phyloP scores from a whole-genome alignment of 2,329 filamentous ascomycete genomes.

The Ophiostoma pallidulum region DNA sequence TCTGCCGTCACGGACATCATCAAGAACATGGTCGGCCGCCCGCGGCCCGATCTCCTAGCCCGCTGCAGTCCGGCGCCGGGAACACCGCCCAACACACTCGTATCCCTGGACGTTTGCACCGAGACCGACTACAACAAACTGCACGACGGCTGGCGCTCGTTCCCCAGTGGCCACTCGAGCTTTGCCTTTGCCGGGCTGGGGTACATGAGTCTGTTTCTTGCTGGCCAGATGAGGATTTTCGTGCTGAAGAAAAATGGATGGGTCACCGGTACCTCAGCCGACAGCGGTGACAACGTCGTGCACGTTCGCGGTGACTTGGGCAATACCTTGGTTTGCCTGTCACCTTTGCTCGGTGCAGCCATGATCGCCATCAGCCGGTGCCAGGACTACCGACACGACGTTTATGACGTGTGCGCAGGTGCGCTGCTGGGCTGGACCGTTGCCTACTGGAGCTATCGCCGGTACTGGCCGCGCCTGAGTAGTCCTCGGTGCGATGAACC shows the following conservation, averaged over 20 bases:
- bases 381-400: slow-evolving; percentile 62
- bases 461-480: slow-evolving; percentile 51
- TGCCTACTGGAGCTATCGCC: slow-evolving; percentile 56
- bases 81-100: slow-evolving; percentile 42
- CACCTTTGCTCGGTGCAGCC: slow-evolving; percentile 52
- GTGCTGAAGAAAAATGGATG: slow-evolving; percentile 19
- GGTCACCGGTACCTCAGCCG: background rate
- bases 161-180: slow-evolving; percentile 70
- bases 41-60: slow-evolving; percentile 46
- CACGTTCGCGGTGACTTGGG: slow-evolving; percentile 36
- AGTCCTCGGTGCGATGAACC: slow-evolving; percentile 48
- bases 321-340: slow-evolving; percentile 46
- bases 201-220: slow-evolving; percentile 61
- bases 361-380: slow-evolving; percentile 60
- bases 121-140: slow-evolving; percentile 57
- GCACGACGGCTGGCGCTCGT: slow-evolving; percentile 77
- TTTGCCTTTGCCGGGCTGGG: slow-evolving; percentile 73
- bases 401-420: slow-evolving; percentile 58
- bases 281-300: slow-evolving; percentile 1
- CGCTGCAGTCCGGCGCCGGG: slow-evolving; percentile 62
- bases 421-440: slow-evolving; percentile 49
- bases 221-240: slow-evolving; percentile 55
- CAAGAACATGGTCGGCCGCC: slow-evolving; percentile 79
- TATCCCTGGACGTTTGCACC: slow-evolving; percentile 63
- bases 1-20: slow-evolving; percentile 80